Evolutionary conservation across 2,329 filamentous ascomycete species (phyloP).

Genomic region (Exophiala dermatitidis): DNA sequence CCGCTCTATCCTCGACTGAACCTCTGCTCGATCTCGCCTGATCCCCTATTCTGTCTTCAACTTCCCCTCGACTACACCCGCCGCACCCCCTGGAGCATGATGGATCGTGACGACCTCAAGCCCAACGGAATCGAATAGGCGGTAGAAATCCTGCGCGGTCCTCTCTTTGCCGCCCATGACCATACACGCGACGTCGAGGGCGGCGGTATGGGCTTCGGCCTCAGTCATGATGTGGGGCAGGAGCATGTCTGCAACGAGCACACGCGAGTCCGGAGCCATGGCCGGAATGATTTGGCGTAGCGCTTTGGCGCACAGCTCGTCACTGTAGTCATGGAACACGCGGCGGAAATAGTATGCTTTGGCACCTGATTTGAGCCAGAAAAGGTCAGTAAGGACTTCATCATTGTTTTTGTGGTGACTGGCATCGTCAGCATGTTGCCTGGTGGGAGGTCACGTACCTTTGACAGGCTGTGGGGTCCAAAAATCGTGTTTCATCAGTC

Average conservation of each 20-base stretch:
- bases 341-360: constrained; percentile 31
- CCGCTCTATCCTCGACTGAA: no score
- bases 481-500: constrained; percentile 33
- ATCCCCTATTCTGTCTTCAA: constrained; percentile 13
- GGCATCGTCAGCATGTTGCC: no score
- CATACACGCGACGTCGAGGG: constrained; percentile 28
- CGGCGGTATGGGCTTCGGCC: constrained; percentile 21
- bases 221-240: constrained; percentile 24
- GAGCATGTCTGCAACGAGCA: constrained; percentile 30
- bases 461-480: constrained; percentile 20
- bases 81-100: constrained; percentile 9
- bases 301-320: constrained; percentile 24
- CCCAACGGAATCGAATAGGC: constrained; percentile 25
- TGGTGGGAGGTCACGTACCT: constrained; percentile 22
- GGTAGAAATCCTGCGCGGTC: constrained; percentile 26
- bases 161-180: constrained; percentile 28
- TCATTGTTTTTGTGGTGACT: background rate
- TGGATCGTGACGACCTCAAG: constrained; percentile 25
- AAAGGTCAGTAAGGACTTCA: background rate
- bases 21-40: background rate
- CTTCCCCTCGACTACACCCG: constrained; percentile 27
- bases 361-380: constrained; percentile 19
- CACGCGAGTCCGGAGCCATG: constrained; percentile 23
- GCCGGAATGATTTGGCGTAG: constrained; percentile 25
- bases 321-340: constrained; percentile 30